A percentile compares a stretch with the other conserved stretches of the same genome.
Evolutionary conservation across 2,329 filamentous ascomycete species (phyloP).

Genomic region (Drechmeria coniospora): DNA sequence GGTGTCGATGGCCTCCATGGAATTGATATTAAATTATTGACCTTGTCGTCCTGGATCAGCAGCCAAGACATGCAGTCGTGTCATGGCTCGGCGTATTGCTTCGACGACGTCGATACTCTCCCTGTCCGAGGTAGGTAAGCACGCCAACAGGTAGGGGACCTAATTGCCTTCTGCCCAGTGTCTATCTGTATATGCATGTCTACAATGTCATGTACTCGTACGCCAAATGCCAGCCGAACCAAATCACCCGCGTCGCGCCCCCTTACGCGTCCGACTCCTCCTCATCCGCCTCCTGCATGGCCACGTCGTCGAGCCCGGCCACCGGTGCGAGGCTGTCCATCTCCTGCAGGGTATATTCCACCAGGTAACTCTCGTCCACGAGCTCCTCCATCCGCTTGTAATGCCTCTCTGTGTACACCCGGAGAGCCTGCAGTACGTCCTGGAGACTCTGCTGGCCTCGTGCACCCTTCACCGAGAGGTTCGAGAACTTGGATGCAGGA

Average conservation of each 20-base stretch:
- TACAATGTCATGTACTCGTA: background rate
- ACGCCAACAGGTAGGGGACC: too few relatives aligned
- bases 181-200: too few relatives aligned
- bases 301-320: constrained; percentile 14
- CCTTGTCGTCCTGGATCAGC: too few relatives aligned
- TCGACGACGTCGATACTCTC: too few relatives aligned
- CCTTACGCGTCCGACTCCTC: constrained; percentile 14
- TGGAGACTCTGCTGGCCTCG: constrained; percentile 52
- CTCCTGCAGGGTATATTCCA: constrained; percentile 83
- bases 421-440: constrained; percentile 75
- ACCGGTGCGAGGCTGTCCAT: constrained; percentile 61
- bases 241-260: too few relatives aligned
- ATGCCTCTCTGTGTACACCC: constrained; percentile 83
- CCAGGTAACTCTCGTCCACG: constrained; percentile 83
- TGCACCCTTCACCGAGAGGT: constrained; percentile 44
- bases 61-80: too few relatives aligned
- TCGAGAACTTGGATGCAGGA: constrained; percentile 61
- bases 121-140: too few relatives aligned
- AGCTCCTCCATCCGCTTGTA: constrained; percentile 81
- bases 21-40: too few relatives aligned
- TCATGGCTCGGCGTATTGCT: too few relatives aligned
- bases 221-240: background rate
- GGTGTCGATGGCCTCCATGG: too few relatives aligned
- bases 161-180: too few relatives aligned
- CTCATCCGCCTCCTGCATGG: constrained; percentile 21